These are phyloP conservation scores for Phyllosticta capitalensis DNA, from an alignment of 2,329 filamentous ascomycete genomes.

Conservation along the genomic window DNA sequence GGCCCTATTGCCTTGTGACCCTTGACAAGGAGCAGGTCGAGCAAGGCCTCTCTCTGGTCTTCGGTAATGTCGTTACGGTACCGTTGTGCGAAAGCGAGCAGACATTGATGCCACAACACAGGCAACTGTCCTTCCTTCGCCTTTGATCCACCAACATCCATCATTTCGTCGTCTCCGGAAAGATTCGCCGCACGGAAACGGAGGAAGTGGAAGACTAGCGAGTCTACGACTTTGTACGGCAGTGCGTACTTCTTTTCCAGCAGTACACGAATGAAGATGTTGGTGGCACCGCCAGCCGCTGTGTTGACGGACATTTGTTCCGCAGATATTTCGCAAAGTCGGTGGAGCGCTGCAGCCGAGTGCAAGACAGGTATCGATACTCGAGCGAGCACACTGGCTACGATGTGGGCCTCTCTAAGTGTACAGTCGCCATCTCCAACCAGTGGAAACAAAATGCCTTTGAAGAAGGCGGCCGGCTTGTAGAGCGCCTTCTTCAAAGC, in stretches of 20 bases:
- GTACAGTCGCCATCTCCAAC: conserved; percentile 81
- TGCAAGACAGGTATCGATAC: conserved; percentile 86
- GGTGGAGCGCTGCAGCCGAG: conserved; percentile 82
- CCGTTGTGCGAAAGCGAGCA: conserved; percentile 84
- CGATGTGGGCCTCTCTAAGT: conserved; percentile 81
- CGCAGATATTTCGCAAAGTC: conserved; percentile 87
- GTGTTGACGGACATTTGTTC: conserved; percentile 75
- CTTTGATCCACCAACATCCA: conserved; percentile 23
- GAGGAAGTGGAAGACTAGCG: conserved; percentile 92
- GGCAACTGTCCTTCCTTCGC: conserved; percentile 59
- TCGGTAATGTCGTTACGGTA: conserved; percentile 96
- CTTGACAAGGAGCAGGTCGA: conserved; percentile 76
- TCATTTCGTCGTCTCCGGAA: conserved; percentile 39
- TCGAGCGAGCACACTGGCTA: conserved; percentile 74
- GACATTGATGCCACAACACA: conserved; percentile 91
- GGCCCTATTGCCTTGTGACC: conserved; percentile 85
- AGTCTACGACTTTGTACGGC: conserved; percentile 88
- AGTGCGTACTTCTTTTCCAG: conserved; percentile 96
- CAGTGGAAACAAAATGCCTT: conserved; percentile 87
- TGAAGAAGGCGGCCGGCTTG: conserved; percentile 94
- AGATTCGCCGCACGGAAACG: conserved; percentile 66
- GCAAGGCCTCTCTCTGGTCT: conserved; percentile 80
- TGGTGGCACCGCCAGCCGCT: conserved; percentile 83
- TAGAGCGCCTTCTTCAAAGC: conserved; percentile 86
- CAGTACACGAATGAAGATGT: conserved; percentile 87